Base-by-base conservation (phyloP, 2,329 filamentous ascomycete genomes). In the Thelonectria rubi region DNA sequence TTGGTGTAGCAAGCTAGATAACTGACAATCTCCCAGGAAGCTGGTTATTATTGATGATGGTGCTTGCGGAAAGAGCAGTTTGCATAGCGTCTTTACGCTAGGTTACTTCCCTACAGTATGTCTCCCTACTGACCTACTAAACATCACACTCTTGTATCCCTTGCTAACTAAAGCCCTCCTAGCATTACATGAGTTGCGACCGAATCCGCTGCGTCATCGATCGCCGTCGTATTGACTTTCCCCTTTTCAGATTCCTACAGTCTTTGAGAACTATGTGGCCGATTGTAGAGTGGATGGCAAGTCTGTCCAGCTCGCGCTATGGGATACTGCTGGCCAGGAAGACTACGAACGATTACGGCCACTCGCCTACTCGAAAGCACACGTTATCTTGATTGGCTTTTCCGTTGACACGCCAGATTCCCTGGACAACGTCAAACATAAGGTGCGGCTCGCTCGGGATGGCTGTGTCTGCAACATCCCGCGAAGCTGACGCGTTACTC, bases 301-400 rank as follows among this genome's bases (percentile, higher is more conserved):
- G 77, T 97, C 93, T 17, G 95, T 99, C 42, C 95, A 99, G 81
- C 85, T 99, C 66, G 95, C 95, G 53, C 83, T 99, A 72, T 99
- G 95, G 95, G 95, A 99, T 88, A 99, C 95, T n/a, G 95, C 95
- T 53, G 95, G 95, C 63, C 95, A 99, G 79, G 95, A 99, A 85
- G 95, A 99, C 77, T 99, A 99, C 77, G 95, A 99, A 79, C 87
- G 95, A 76, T 83, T 99, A 80, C 91, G 95, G 66, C 95, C 95
- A 54, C 84, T 99, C 53, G 95, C 95, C 66, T 99, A 99, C 78
- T 92, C 93, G 50, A 97, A 98, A 82, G 95, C 95, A 60, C 95
- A 99, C 77, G 94, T 99, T 70, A 94, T 99, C 69, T 82, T 99
- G 66, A 94, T 99, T 79, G 95, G 93, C 39, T 99, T 98, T 77